Evolutionary conservation across 2,329 filamentous ascomycete species (phyloP).

Genomic region (Claviceps capensis): DNA sequence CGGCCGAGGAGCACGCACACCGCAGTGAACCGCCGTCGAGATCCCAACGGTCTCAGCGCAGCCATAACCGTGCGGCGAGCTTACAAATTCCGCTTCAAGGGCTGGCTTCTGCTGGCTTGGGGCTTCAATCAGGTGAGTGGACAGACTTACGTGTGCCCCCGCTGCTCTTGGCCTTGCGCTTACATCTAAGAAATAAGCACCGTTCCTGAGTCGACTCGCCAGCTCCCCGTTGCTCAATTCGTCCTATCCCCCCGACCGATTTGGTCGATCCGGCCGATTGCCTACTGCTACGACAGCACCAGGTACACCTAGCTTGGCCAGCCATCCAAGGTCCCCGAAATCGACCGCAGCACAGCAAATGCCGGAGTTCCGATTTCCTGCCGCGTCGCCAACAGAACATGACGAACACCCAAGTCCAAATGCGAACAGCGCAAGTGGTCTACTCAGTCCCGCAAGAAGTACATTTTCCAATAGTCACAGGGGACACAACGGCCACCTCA

Average conservation of each 20-base stretch:
- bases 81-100: conserved; percentile 47
- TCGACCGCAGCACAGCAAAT: conserved; percentile 16
- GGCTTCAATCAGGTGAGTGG: conserved; percentile 24
- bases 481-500: conserved; percentile 10
- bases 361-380: conserved; percentile 45
- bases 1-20: conserved; percentile 32
- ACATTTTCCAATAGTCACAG: conserved; percentile 14
- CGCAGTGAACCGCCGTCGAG: conserved; percentile 27
- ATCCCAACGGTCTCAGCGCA: conserved; percentile 39
- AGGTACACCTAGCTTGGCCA: conserved; percentile 27
- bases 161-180: background rate
- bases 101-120: conserved; percentile 29
- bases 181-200: conserved; percentile 10
- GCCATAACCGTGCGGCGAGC: conserved; percentile 69
- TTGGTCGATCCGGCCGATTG: conserved; percentile 26
- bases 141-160: background rate
- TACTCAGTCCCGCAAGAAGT: conserved; percentile 25
- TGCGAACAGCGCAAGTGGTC: conserved; percentile 21
- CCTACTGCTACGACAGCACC: conserved; percentile 30
- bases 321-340: conserved; percentile 25
- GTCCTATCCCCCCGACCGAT: conserved; percentile 38
- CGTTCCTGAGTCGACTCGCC: conserved; percentile 29
- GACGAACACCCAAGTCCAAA: conserved; percentile 16
- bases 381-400: conserved; percentile 27
- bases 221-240: conserved; percentile 40